phyloP scores from a whole-genome alignment of 2,329 filamentous ascomycete genomes.

The Monosporascus sp. region DNA sequence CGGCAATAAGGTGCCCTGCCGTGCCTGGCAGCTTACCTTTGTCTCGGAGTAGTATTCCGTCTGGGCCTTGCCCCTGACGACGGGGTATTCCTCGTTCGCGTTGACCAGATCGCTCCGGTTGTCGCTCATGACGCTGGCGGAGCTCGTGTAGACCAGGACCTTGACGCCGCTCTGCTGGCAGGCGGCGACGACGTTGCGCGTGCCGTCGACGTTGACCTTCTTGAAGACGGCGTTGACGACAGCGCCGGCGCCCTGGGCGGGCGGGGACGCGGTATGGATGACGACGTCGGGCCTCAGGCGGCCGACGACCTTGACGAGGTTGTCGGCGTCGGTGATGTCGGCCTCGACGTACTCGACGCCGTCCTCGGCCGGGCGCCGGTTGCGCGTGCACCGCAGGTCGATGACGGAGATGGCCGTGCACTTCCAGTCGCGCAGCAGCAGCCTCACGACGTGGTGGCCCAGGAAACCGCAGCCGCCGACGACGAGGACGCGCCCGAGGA shows the following conservation, averaged over 20 bases:
- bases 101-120: constrained; percentile 74
- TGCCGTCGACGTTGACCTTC: constrained; percentile 86
- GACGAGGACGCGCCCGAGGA: constrained; percentile 67
- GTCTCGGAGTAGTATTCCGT: constrained; percentile 85
- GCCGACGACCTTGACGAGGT: constrained; percentile 58
- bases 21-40: constrained; percentile 54
- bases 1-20: too few relatives aligned
- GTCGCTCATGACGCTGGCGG: constrained; percentile 80
- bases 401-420: constrained; percentile 59
- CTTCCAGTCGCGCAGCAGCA: constrained; percentile 59
- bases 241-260: constrained; percentile 47
- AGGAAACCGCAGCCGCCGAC: constrained; percentile 83
- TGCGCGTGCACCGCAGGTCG: constrained; percentile 66
- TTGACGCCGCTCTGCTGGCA: constrained; percentile 66
- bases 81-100: constrained; percentile 77
- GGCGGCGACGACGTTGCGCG: constrained; percentile 69
- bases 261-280: constrained; percentile 81
- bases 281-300: constrained; percentile 72
- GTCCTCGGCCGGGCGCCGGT: constrained; percentile 53
- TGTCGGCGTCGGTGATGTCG: constrained; percentile 66
- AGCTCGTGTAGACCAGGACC: constrained; percentile 86
- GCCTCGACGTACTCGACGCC: constrained; percentile 66
- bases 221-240: constrained; percentile 60
- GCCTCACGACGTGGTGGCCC: constrained; percentile 74
- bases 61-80: constrained; percentile 65